Conservation (phyloP, 2,329 filamentous ascomycete genomes). For the Diatrype stigma region DNA sequence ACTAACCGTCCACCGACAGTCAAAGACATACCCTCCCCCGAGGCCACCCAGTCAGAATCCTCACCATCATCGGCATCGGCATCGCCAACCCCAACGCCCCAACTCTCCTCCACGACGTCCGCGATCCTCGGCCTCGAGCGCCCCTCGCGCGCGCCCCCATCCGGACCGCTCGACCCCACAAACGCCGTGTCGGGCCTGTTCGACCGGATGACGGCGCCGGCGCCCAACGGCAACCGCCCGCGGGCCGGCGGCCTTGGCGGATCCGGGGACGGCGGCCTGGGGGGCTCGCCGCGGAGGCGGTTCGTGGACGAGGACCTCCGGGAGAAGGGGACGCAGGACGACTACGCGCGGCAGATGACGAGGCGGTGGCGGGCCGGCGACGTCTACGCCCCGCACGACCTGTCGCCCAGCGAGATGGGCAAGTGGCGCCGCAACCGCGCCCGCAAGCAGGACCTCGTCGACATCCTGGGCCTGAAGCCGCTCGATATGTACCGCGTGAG, state of each 20-base stretch:
- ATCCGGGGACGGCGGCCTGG: slow-evolving; percentile 5
- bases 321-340: slow-evolving; percentile 39
- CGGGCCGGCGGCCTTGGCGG: not conserved
- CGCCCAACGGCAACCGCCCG: not conserved
- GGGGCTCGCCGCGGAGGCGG: slow-evolving; percentile 22
- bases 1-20: slow-evolving; percentile 8
- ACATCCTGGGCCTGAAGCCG: slow-evolving; percentile 75
- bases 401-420: slow-evolving; percentile 70
- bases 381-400: slow-evolving; percentile 85
- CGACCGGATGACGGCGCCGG: slow-evolving; percentile 7
- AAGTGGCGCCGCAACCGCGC: slow-evolving; percentile 66
- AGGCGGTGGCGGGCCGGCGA: slow-evolving; percentile 75
- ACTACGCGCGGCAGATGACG: slow-evolving; percentile 60
- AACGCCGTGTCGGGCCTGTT: slow-evolving; percentile 10
- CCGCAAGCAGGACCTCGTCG: slow-evolving; percentile 67
- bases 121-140: slow-evolving; percentile 21
- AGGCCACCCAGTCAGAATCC: not conserved
- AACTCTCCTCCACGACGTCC: slow-evolving; percentile 6
- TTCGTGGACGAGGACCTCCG: slow-evolving; percentile 34
- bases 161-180: slow-evolving; percentile 7
- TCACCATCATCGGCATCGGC: not conserved
- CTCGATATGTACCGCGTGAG: slow-evolving; percentile 81
- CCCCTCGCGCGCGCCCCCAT: not conserved
- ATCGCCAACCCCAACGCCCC: not conserved
- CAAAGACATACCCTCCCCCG: slow-evolving; percentile 9